Base-by-base conservation (phyloP, 805 yeast species). In the Candida coleopterorum region DNA sequence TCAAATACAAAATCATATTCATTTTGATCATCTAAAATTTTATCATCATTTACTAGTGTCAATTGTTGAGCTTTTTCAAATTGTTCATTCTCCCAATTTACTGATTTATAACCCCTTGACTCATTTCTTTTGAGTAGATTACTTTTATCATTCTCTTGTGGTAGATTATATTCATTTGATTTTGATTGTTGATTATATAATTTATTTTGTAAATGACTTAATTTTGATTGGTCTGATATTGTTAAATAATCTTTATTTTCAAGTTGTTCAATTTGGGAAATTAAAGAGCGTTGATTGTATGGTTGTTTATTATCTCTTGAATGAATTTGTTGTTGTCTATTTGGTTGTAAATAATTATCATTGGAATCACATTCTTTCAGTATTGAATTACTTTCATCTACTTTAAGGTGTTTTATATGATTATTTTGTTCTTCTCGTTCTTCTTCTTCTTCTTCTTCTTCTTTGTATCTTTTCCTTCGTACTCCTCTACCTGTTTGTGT, bases 1-100 rank as follows among this genome's bases (percentile, higher is more conserved):
- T 85, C 93, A 57, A 83, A 83, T 0, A 86, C 90, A 60, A 69
- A 86, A 9, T 84, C 94, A 49, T 82, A 85, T 24, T 75, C 55
- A 28, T 75, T 56, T 7, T 68, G 65, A 24, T 56, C 68, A 2
- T 62, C 61, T 1, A 69, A 49, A 15, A 73, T 64, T 33, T 66
- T 68, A 46, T 72, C 75, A 1, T 55, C 63, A 21, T 47, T 51
- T 4, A 50, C 48, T 26, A 52, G 39, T 2, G 42, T 45, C 35
- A 43, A 45, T 37, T 55, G 55, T 30, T 62, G 59, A 6, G 70
- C 70, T 49, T 68, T 68, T 25, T 60, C 49, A 11, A 68, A 52
- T 45, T 78, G 82, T 25, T 72, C 75, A 2, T 50, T 39, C 46
- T 77, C 85, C 85, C 86, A 79, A 28, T 37, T 21, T 9, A 31